Conservation (phyloP, 2,329 filamentous ascomycete species). For the Calonectria naviculata region DNA sequence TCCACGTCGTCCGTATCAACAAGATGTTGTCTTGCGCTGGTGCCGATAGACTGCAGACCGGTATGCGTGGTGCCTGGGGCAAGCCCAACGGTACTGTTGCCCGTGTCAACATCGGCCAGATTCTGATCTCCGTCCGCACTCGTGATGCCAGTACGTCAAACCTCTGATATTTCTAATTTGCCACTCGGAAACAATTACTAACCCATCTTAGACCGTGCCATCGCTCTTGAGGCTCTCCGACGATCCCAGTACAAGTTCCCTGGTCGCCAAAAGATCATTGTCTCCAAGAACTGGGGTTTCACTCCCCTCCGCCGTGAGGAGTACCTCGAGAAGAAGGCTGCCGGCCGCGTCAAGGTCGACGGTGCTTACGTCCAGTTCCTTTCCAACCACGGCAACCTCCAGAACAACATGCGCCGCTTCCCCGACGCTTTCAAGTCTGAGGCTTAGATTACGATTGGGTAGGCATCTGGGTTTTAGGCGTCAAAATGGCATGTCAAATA, state of each 20-base stretch:
- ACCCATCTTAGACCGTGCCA: conserved; percentile 75
- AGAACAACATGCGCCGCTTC: conserved; percentile 93
- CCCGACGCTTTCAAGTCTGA: conserved; percentile 83
- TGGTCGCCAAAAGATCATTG: conserved; percentile 99
- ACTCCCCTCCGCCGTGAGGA: conserved; percentile 97
- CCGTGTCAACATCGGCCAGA: conserved; percentile 99
- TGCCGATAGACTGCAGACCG: conserved; percentile 99
- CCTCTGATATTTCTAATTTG: conserved; percentile 16
- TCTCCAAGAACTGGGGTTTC: conserved; percentile 99
- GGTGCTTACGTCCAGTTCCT: conserved; percentile 99
- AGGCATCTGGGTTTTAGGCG: conserved; percentile 56
- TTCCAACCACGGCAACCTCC: conserved; percentile 88
- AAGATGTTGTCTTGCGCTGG: conserved; percentile 99
- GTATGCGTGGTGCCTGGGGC: conserved; percentile 99
- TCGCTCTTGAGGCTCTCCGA: conserved; percentile 97
- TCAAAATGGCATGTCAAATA: conserved; percentile 58
- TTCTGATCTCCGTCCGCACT: conserved; percentile 96
- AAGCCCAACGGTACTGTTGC: conserved; percentile 99
- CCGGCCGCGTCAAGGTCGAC: conserved; percentile 93
- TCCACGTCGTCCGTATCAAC: conserved; percentile 99
- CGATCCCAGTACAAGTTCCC: conserved; percentile 99
- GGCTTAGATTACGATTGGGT: conserved; percentile 57
- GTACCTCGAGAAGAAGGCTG: conserved; percentile 95
- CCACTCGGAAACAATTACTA: conserved; percentile 38
- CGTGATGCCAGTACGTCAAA: conserved; percentile 83